These are phyloP conservation scores for Hansenula lynferdii DNA, from an alignment of 1,139 yeast species.

Conservation along the genomic window DNA sequence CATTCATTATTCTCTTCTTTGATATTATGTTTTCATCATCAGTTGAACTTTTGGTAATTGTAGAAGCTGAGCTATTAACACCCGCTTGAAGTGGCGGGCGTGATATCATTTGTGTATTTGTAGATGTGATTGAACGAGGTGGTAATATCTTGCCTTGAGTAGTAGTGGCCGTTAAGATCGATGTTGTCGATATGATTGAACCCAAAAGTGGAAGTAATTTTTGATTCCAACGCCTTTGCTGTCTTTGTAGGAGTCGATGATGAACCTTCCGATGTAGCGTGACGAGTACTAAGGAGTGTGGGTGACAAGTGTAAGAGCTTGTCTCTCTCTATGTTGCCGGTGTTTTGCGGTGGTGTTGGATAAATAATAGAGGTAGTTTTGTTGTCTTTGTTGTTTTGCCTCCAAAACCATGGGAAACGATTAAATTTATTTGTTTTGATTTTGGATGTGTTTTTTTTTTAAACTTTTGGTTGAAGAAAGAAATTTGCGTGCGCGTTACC, in stretches of 20 bases:
- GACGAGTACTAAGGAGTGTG: too few relatives aligned
- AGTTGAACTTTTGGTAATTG: background rate
- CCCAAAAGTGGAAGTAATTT: too few relatives aligned
- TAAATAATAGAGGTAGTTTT: background rate
- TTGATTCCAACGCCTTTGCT: too few relatives aligned
- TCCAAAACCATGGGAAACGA: constrained; percentile 2
- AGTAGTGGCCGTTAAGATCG: too few relatives aligned
- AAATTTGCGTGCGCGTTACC: background rate
- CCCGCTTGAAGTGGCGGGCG: constrained; percentile 5
- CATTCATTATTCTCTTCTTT: constrained; percentile 19
- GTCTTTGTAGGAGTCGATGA: too few relatives aligned
- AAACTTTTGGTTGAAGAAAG: background rate
- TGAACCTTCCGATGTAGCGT: too few relatives aligned
- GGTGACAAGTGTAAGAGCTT: too few relatives aligned
- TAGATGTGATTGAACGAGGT: background rate
- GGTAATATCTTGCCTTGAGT: too few relatives aligned
- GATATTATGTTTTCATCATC: constrained; percentile 7
- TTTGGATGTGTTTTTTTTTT: constrained; percentile 1
- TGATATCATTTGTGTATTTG: constrained; percentile 2
- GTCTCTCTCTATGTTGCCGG: too few relatives aligned
- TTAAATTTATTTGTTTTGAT: constrained; percentile 3
- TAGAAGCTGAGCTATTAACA: background rate
- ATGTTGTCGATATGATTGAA: too few relatives aligned
- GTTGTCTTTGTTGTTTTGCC: background rate
- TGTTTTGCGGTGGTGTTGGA: too few relatives aligned